Evolutionary conservation across 345 rosid genomes (phyloP).

Genomic region (Angophora floribunda): DNA sequence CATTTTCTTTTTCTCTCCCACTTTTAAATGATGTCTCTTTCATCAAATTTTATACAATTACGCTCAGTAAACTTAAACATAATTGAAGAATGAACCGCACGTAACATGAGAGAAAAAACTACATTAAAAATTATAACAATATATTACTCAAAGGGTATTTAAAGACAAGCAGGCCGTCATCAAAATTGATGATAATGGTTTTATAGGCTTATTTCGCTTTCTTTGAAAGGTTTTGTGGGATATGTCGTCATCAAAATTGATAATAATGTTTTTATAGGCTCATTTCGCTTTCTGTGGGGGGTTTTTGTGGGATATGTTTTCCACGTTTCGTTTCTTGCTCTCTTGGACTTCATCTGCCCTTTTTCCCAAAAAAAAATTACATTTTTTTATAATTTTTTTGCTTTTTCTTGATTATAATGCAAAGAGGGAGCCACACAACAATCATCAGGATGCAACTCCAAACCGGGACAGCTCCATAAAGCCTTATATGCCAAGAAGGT

Average conservation of each 20-base stretch:
- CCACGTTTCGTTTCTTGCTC: neutral
- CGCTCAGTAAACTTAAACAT: too few species aligned
- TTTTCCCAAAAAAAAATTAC: neutral
- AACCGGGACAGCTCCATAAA: neutral
- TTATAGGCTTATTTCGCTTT: neutral
- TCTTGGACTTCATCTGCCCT: neutral
- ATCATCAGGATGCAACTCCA: neutral
- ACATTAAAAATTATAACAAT: neutral
- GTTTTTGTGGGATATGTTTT: neutral
- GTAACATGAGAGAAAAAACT: accelerated
- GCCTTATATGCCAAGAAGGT: neutral
- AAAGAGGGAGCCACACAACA: neutral
- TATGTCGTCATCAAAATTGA: too few species aligned
- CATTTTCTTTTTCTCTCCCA: too few species aligned
- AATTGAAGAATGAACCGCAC: neutral
- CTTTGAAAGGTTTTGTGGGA: neutral
- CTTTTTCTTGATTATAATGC: too few species aligned
- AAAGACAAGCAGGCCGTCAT: neutral
- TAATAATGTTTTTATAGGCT: too few species aligned
- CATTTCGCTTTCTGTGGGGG: neutral
- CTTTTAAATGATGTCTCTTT: neutral
- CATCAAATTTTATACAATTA: neutral
- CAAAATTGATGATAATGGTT: neutral
- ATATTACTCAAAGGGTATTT: neutral
- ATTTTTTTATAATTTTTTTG: neutral